Percentiles rank a stretch among this genome's conserved stretches.
These are phyloP conservation scores for Yamadazyma olivae DNA, from an alignment of 805 yeast genomes.

Conservation along the genomic window DNA sequence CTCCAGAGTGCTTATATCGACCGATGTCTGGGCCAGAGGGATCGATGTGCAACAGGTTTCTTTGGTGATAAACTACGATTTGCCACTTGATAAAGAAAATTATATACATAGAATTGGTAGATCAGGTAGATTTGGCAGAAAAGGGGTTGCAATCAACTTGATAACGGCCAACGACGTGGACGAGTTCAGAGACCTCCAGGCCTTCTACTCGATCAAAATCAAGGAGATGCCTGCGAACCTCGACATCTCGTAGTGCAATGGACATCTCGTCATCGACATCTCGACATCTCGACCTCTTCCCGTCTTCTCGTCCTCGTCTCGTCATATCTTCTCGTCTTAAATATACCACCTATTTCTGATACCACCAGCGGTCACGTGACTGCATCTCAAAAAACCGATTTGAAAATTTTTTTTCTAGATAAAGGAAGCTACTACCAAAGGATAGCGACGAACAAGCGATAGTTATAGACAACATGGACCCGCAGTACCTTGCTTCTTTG, in stretches of 20 bases:
- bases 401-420: too few relatives aligned
- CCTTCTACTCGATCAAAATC: slow-evolving; percentile 65
- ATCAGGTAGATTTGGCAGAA: slow-evolving; percentile 97
- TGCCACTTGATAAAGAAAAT: slow-evolving; percentile 91
- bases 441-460: too few relatives aligned
- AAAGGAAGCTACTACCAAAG: too few relatives aligned
- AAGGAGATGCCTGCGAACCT: slow-evolving; percentile 79
- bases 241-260: slow-evolving; percentile 2
- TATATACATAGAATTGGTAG: slow-evolving; percentile 97
- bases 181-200: slow-evolving; percentile 71
- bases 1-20: slow-evolving; percentile 90
- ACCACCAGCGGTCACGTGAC: neutral
- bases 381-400: neutral
- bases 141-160: slow-evolving; percentile 96
- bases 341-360: too few relatives aligned
- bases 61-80: slow-evolving; percentile 89
- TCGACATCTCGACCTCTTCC: too few relatives aligned
- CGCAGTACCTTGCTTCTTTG: slow-evolving; percentile 63
- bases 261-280: too few relatives aligned
- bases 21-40: slow-evolving; percentile 98
- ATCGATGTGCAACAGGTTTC: slow-evolving; percentile 98
- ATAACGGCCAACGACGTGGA: slow-evolving; percentile 76
- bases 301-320: too few relatives aligned
- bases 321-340: too few relatives aligned
- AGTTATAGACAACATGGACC: slow-evolving; percentile 65